Conservation (phyloP, 805 yeast genomes). For the Ogataea polymorpha region DNA sequence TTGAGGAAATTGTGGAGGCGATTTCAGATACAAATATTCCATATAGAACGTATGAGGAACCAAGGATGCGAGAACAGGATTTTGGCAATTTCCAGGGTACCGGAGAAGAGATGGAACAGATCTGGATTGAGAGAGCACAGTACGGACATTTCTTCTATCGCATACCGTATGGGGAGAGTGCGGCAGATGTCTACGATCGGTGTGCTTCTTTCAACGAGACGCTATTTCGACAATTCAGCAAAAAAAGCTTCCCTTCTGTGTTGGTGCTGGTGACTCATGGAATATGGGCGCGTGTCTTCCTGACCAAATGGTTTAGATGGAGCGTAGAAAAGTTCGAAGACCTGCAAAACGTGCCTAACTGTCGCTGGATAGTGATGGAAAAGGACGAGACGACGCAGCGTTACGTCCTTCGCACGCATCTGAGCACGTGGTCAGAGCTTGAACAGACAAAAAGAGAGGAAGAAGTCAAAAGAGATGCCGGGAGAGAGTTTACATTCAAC, state of each 20-base stretch:
- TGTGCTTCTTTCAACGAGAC: conserved; percentile 89
- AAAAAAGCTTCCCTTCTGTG: conserved; percentile 70
- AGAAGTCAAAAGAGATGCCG: conserved; percentile 24
- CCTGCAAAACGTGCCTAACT: conserved; percentile 79
- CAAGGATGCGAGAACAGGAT: conserved; percentile 91
- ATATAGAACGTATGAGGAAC: conserved; percentile 75
- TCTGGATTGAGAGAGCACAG: conserved; percentile 80
- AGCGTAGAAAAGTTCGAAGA: conserved; percentile 84
- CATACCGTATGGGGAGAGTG: conserved; percentile 92
- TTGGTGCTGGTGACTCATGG: conserved; percentile 89
- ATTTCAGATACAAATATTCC: conserved; percentile 39
- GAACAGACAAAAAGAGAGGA: conserved; percentile 28
- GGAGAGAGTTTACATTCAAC: conserved; percentile 26
- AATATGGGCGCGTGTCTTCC: conserved; percentile 87
- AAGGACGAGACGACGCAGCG: conserved; percentile 44
- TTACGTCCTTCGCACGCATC: conserved; percentile 55
- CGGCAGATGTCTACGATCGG: conserved; percentile 92
- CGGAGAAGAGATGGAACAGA: conserved; percentile 70
- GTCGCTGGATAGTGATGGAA: conserved; percentile 79
- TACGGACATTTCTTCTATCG: conserved; percentile 89
- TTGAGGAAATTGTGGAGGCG: conserved; percentile 64
- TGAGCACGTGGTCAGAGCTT: conserved; percentile 71
- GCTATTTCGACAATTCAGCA: conserved; percentile 72
- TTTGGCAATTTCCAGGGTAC: conserved; percentile 89
- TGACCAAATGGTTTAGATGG: conserved; percentile 96